Conservation (phyloP, 2,329 filamentous ascomycete genomes). For the Hymenotorrendiella dingleyae region DNA sequence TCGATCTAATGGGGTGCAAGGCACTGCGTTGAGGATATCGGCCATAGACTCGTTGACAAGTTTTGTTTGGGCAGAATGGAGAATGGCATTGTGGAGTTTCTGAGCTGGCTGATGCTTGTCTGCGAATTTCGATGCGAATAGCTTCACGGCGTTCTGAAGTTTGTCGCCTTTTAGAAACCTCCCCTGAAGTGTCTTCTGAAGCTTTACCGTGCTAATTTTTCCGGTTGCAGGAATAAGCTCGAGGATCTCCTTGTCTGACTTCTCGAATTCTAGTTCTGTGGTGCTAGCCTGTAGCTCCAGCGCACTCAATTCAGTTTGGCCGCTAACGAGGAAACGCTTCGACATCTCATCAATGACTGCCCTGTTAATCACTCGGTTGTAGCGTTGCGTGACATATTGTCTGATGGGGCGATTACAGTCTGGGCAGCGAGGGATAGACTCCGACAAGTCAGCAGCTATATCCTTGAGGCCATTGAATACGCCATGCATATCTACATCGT, state of each 20-base stretch:
- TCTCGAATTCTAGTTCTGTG: conserved; percentile 6
- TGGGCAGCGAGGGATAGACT: conserved; percentile 25
- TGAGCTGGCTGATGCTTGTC: conserved; percentile 33
- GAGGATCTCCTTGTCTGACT: no score
- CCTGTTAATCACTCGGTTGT: conserved; percentile 32
- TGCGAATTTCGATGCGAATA: conserved; percentile 23
- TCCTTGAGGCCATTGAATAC: not conserved
- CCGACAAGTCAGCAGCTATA: not conserved
- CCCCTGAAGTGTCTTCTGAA: conserved; percentile 9
- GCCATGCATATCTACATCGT: not conserved
- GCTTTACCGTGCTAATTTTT: not conserved
- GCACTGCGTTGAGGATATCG: conserved; percentile 7
- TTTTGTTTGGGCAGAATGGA: conserved; percentile 23
- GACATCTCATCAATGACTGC: conserved; percentile 33
- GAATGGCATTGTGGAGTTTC: conserved; percentile 35
- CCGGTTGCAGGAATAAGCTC: no score
- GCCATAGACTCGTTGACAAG: conserved; percentile 19
- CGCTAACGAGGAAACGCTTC: conserved; percentile 29
- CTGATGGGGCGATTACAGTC: conserved; percentile 28
- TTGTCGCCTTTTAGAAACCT: conserved; percentile 19
- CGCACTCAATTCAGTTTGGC: conserved; percentile 21
- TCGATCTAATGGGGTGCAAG: conserved; percentile 25
- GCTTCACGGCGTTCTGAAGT: conserved; percentile 10
- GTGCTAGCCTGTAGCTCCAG: conserved; percentile 17
- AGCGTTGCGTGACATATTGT: conserved; percentile 30